Conservation (phyloP, 139 green algal species). For the Micractinium conductrix region DNA sequence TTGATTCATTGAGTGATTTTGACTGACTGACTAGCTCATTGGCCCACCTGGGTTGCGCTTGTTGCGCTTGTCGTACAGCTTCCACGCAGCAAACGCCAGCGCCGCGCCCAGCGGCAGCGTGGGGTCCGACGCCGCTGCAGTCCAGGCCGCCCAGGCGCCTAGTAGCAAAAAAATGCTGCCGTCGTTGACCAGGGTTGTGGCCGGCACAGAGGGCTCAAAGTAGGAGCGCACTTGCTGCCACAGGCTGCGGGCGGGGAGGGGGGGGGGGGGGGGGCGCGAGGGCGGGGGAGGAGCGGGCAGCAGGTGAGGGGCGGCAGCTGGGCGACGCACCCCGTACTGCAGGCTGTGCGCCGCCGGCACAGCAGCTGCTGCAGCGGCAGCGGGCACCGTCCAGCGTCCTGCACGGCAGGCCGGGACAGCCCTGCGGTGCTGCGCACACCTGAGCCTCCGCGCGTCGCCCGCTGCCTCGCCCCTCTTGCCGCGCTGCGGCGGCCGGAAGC, state of each 20-base stretch:
- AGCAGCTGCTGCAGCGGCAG: too few species aligned
- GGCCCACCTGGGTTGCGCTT: constrained; percentile 50
- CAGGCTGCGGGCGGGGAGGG: constrained; percentile 28
- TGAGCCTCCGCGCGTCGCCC: constrained; percentile 35
- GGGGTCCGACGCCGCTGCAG: constrained; percentile 61
- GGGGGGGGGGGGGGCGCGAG: too few species aligned
- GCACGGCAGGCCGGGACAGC: not conserved
- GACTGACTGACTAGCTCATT: too few species aligned
- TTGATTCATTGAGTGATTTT: too few species aligned
- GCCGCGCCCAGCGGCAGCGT: constrained; percentile 59
- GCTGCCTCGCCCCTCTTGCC: constrained; percentile 57
- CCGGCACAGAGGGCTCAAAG: constrained; percentile 78
- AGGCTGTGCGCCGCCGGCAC: too few species aligned
- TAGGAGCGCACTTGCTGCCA: constrained; percentile 48
- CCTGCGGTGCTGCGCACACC: not conserved
- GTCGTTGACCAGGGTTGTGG: constrained; percentile 84
- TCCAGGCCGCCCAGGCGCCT: constrained; percentile 71
- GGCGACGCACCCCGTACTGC: too few species aligned
- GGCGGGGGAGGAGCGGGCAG: too few species aligned
- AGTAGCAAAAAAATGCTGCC: constrained; percentile 76
- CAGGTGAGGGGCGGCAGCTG: too few species aligned
- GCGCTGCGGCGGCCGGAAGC: constrained; percentile 70
- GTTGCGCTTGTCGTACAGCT: constrained; percentile 68
- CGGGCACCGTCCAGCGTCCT: too few species aligned
- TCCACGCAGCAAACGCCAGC: constrained; percentile 58